A percentile compares a stretch with the other conserved stretches of the same genome.
Conservation (phyloP, 2,329 filamentous ascomycete species). For the Aspergillus sp. region DNA sequence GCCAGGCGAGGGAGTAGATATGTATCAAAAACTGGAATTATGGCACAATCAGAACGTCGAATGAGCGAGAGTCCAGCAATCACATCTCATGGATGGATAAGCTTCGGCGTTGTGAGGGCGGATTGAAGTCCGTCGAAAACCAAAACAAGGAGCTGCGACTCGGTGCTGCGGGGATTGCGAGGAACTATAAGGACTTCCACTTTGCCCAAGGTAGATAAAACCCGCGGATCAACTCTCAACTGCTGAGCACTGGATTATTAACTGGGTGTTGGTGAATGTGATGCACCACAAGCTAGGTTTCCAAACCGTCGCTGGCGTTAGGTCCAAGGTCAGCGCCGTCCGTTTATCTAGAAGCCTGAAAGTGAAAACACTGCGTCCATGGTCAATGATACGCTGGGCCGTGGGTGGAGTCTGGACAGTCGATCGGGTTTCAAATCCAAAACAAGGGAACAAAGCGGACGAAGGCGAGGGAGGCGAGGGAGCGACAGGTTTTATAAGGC, state of each 20-base stretch:
- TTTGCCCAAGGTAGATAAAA: not conserved
- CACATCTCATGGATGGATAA: not conserved
- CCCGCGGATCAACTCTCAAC: not conserved
- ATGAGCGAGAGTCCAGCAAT: not conserved
- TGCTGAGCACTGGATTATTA: not conserved
- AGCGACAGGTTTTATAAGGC: constrained; percentile 10
- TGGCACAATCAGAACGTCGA: constrained; percentile 1
- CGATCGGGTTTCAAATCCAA: constrained; percentile 2
- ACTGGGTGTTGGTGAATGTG: constrained; percentile 5
- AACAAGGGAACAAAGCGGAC: not conserved
- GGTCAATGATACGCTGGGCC: constrained; percentile 2
- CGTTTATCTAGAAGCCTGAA: constrained; percentile 12
- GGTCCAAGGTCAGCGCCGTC: constrained; percentile 17
- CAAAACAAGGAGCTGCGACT: not conserved
- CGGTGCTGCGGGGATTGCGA: not conserved
- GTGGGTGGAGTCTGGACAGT: constrained; percentile 1
- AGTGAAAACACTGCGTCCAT: constrained; percentile 12
- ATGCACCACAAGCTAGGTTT: constrained; percentile 9
- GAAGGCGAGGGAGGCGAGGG: not conserved
- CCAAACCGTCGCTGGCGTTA: constrained; percentile 13
- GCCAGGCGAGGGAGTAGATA: not conserved
- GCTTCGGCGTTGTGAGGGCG: not conserved
- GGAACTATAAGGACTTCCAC: not conserved
- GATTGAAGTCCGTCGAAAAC: not conserved
- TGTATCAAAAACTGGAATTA: not conserved